Evolutionary conservation across 1,284 basidiomycete species (phyloP), one percentile per base, ranked within the genome.

Genomic region (Ustilago loliicola): DNA sequence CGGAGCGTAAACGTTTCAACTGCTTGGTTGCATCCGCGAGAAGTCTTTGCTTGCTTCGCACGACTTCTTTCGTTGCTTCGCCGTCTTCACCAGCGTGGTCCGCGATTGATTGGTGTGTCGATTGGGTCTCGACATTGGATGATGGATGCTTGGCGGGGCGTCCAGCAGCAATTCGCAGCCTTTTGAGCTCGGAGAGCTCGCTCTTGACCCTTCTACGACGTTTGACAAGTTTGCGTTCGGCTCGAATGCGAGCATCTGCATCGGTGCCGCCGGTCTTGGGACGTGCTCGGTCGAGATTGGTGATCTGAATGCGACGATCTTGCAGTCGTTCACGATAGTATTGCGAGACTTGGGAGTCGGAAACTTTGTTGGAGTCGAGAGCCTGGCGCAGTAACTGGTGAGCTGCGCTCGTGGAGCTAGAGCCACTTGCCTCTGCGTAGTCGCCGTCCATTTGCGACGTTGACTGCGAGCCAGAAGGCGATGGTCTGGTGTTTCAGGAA

Each of bases 231-330:
- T 78, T 78, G 21, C 38, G 48, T 29, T 73, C 71, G 30, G 76
- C 76, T 40, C 56, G 48, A 7, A 58, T 6, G 13, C 59, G 66
- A 25, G 64, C 71, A 36, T 61, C 30, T 1, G 34, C 48, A 30
- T 78, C 67, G 13, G 54, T 73, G 2, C 71, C 76, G 4, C 76
- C 76, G 4, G 76, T 45, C 36, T 70, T 63, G 23, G 77, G 77
- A 6, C 77, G 63, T 30, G 73, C 61, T 3, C 77, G 66, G 45
- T 79, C 74, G 47, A 75, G 77, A 23, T 79, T 79, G 53, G 61
- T 67, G 48, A 79, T 72, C 50, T 79, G 77, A 42, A 79, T 69
- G 34, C 77, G 65, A 36, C 72, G 70, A n/a, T 73, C 77, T n/a
- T 77, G 71, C 47, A 79, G 42, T 27, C 77, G 57, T 30, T 73